Evolutionary conservation across 495 filamentous ascomycete genomes (phyloP), one percentile per base, ranked within the genome.

Genomic region (Friedmanniomyces simplex): DNA sequence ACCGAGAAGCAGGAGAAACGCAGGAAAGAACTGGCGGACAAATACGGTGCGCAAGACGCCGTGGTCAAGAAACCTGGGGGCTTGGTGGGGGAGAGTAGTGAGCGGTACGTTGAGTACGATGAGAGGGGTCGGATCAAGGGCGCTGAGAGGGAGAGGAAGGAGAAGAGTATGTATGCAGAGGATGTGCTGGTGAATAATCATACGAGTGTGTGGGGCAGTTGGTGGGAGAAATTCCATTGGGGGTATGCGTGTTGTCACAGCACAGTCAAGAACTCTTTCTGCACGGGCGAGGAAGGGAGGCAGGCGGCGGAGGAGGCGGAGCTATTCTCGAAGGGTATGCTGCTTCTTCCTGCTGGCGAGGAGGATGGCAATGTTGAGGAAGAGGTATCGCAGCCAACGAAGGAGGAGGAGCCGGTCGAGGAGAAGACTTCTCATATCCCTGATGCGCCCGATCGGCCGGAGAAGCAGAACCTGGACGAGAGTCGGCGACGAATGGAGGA

Each of bases 231-330:
- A 55, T 96, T 96, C 73, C 76, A 85, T 71, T 98, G 93, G 93
- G 93, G 94, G n/a, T 98, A 95, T 70, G 79, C 88, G 24, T 98
- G 93, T 72, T 98, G 93, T 76, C 89, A 87, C 69, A 95, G 89
- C 1, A 85, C 82, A 6, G 80, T 93, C 43, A 96, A 94, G 74
- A 96, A 97, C 67, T 94, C 88, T 67, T 98, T 96, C 64, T 98
- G 93, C 71, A 96, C 94, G 0, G 94, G 93, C 18, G 88, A 89
- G 51, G 83, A 84, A 55, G 91, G 90, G 16, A 89, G 80, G 68
- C 70, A 70, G 50, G 88, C 87, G 1, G 86, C 85, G 67, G 81
- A 87, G 50, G 79, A 83, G 60, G 76, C 82, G 0, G 79, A 85
- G 50, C 76, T 75, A 30, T 73, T 84, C 66, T 66, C 79, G 37